phyloP scores from a whole-genome alignment of 2,329 filamentous ascomycete species.

The Trichophyton simii region DNA sequence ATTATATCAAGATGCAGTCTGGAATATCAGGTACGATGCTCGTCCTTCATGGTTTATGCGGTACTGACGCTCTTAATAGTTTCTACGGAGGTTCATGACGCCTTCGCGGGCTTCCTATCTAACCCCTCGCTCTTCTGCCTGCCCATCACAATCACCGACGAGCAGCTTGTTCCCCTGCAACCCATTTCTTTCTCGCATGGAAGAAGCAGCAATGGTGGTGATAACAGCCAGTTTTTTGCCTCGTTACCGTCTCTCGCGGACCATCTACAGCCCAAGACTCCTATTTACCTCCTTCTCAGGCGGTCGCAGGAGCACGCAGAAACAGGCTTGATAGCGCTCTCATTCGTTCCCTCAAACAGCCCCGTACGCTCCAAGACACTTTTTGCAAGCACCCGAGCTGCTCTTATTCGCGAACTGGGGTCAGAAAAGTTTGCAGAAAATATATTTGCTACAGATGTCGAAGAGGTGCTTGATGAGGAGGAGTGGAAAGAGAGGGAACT shows the following conservation, averaged over 20 bases:
- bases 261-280: slow-evolving; percentile 42
- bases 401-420: slow-evolving; percentile 48
- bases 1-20: slow-evolving; percentile 33
- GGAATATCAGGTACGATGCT: slow-evolving; percentile 32
- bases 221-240: slow-evolving; percentile 37
- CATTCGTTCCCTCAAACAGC: slow-evolving; percentile 51
- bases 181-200: slow-evolving; percentile 29
- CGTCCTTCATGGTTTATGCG: not conserved
- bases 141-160: slow-evolving; percentile 34
- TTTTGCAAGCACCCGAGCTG: slow-evolving; percentile 51
- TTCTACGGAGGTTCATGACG: slow-evolving; percentile 35
- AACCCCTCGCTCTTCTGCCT: slow-evolving; percentile 33
- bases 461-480: slow-evolving; percentile 42
- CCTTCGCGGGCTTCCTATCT: slow-evolving; percentile 33
- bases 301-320: slow-evolving; percentile 20
- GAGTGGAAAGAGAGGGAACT: slow-evolving; percentile 44
- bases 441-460: slow-evolving; percentile 47
- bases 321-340: slow-evolving; percentile 41
- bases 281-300: slow-evolving; percentile 51
- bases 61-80: slow-evolving; percentile 20
- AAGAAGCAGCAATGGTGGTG: slow-evolving; percentile 3
- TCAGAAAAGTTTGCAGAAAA: slow-evolving; percentile 48
- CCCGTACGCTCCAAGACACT: slow-evolving; percentile 54
- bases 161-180: slow-evolving; percentile 31
- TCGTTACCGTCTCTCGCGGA: slow-evolving; percentile 39